A percentile compares a stretch with the other conserved stretches of the same genome.
Evolutionary conservation across 148 eudicot genomes (phyloP).

Genomic region (Vaccinium corymbosum): DNA sequence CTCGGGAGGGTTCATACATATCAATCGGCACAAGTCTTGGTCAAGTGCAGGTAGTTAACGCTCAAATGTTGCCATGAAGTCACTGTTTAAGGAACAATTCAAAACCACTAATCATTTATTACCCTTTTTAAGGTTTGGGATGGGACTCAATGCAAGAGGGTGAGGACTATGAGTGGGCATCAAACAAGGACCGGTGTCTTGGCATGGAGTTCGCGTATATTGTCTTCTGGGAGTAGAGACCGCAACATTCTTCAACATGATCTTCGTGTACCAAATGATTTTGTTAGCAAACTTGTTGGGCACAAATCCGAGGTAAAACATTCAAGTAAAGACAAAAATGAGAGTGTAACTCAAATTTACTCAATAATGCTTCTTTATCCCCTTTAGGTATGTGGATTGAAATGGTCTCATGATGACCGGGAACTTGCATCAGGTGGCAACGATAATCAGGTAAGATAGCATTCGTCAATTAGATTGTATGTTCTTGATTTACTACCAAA

Average conservation of each 20-base stretch:
- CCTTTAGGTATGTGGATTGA: constrained; percentile 87
- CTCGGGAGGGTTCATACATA: constrained; percentile 90
- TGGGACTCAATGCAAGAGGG: constrained; percentile 81
- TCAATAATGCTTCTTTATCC: background rate
- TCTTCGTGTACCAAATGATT: constrained; percentile 84
- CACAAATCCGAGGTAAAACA: constrained; percentile 89
- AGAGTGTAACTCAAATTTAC: background rate
- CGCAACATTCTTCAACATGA: constrained; percentile 94
- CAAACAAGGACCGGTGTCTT: constrained; percentile 95
- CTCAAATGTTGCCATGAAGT: background rate
- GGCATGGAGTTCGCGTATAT: constrained; percentile 90
- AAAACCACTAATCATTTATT: constrained; percentile 8
- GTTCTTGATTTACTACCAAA: background rate
- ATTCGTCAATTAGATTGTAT: background rate
- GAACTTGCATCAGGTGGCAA: constrained; percentile 99
- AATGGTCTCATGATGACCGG: constrained; percentile 98
- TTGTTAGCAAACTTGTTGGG: constrained; percentile 80
- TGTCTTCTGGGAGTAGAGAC: constrained; percentile 96
- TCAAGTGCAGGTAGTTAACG: constrained; percentile 70
- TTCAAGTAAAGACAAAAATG: background rate
- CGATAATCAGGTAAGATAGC: constrained; percentile 93
- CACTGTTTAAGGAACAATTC: background rate
- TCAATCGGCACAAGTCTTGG: constrained; percentile 86
- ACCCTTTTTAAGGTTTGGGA: constrained; percentile 69
- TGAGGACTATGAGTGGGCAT: constrained; percentile 82